Base-by-base conservation (phyloP, 257 asterid genomes). In the Lavandula angustifolia region DNA sequence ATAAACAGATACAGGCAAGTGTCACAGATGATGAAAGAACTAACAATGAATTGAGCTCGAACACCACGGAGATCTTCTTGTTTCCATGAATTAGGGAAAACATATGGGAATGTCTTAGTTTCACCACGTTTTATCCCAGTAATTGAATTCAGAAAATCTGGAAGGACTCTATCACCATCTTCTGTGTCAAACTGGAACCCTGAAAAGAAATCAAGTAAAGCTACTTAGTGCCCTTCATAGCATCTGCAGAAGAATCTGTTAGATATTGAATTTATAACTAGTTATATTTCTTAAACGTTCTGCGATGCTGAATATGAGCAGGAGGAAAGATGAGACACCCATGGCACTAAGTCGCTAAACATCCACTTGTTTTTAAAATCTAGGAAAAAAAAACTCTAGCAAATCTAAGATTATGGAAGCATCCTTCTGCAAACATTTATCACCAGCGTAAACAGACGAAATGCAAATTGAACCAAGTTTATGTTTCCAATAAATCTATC, bases 161-260 rank as follows among this genome's bases (percentile, higher is more conserved):
- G 95, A 72, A 92, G 94, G 54, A 92, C 91, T 70, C 68, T 83
- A 70, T 87, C 85, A 54, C 87, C 99, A 69, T 92, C 95, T 75
- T 92, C 99, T 9, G 99, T 85, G 76, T 89, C 99, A 73, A 92
- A 89, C 69, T 83, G 95, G 71, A 92, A 92, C 72, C 95, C 96
- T 92, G 91, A 43, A 64, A 73, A 51, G 12, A 7, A 46, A 57
- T n/a, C 8, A 37, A 57, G 13, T 42, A 13, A 18, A 16, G 57
- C 48, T 11, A 51, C 6, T 43, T 10, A 60, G 9, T 54, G 57
- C 55, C 14, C 22, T 34, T 44, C 67, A 52, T 54, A 51, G 46
- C 50, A 44, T 47, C 56, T 52, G 31, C 13, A n/a, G 44, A 37
- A 49, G 67, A 61, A 52, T 27, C n/a, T 14, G 38, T 42, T 10